These are phyloP conservation scores for Zasmidium citrigriseum DNA, from an alignment of 2,329 filamentous ascomycete species.

Conservation along the genomic window DNA sequence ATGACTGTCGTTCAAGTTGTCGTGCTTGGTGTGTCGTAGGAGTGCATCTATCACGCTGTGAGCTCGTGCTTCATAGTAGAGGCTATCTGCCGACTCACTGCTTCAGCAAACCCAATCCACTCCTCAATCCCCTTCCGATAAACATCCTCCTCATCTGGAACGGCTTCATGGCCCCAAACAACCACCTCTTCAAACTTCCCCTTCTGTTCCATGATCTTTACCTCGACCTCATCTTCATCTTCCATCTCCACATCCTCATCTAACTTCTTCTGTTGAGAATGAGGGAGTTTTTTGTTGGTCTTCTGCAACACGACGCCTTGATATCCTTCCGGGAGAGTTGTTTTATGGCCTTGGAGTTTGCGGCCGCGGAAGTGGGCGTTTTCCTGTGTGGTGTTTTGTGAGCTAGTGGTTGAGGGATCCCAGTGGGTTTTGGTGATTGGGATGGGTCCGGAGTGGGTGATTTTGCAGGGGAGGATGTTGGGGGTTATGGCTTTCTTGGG, in stretches of 20 bases:
- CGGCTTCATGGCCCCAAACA: constrained; percentile 79
- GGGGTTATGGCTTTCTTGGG: constrained; percentile 47
- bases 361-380: constrained; percentile 76
- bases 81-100: constrained; percentile 49
- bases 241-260: constrained; percentile 45
- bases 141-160: constrained; percentile 65
- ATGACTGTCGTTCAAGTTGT: constrained; percentile 2
- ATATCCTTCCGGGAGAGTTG: constrained; percentile 72
- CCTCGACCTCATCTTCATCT: constrained; percentile 49
- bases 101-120: constrained; percentile 74
- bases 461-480: constrained; percentile 77
- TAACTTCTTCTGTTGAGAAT: constrained; percentile 20
- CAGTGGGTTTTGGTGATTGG: constrained; percentile 68
- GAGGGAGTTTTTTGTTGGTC: constrained; percentile 24
- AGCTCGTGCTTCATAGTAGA: too few relatives aligned
- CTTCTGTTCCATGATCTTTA: constrained; percentile 61
- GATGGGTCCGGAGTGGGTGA: constrained; percentile 76
- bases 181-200: constrained; percentile 73
- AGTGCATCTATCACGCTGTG: constrained; percentile 17
- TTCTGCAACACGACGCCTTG: constrained; percentile 42
- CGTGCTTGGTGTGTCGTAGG: not conserved
- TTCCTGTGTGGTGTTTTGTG: constrained; percentile 9
- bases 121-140: constrained; percentile 77
- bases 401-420: constrained; percentile 51
- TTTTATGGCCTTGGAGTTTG: constrained; percentile 68